Conservation (phyloP, 192 early-diverging fungal genomes). For the Rhizophagus clarus region DNA sequence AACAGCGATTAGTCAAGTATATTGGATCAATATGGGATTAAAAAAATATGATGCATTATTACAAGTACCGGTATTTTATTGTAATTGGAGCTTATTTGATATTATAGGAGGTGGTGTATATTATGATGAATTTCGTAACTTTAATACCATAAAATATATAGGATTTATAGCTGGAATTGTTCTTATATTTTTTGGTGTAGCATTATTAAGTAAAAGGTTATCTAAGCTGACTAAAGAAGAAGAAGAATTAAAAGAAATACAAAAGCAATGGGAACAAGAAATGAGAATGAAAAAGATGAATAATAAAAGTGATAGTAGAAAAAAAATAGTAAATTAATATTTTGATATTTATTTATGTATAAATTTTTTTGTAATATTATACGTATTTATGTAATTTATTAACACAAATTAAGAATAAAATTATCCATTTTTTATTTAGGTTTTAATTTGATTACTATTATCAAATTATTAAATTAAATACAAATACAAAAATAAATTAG, state of each 20-base stretch:
- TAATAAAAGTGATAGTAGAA: too few relatives aligned
- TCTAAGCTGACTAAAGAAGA: constrained; percentile 43
- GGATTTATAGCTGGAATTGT: constrained; percentile 68
- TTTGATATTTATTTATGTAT: too few relatives aligned
- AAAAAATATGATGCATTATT: constrained; percentile 79
- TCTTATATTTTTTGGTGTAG: constrained; percentile 76
- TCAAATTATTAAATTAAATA: too few relatives aligned
- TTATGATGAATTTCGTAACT: constrained; percentile 72
- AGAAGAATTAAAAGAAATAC: constrained; percentile 20
- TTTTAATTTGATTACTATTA: too few relatives aligned
- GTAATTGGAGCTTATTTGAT: constrained; percentile 82
- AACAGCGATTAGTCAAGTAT: constrained; percentile 77
- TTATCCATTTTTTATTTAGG: too few relatives aligned
- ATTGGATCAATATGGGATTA: constrained; percentile 85
- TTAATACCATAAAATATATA: constrained; percentile 63
- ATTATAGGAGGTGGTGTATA: constrained; percentile 83
- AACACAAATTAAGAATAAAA: too few relatives aligned
- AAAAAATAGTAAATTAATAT: too few relatives aligned
- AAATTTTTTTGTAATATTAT: too few relatives aligned
- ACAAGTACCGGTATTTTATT: constrained; percentile 82
- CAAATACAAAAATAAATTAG: too few relatives aligned
- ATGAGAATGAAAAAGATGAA: not conserved
- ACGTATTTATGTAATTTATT: too few relatives aligned
- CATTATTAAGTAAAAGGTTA: constrained; percentile 64
- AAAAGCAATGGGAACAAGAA: not conserved